Base-by-base conservation (phyloP, 2,329 filamentous ascomycete genomes). In the Ilyonectria sp. region DNA sequence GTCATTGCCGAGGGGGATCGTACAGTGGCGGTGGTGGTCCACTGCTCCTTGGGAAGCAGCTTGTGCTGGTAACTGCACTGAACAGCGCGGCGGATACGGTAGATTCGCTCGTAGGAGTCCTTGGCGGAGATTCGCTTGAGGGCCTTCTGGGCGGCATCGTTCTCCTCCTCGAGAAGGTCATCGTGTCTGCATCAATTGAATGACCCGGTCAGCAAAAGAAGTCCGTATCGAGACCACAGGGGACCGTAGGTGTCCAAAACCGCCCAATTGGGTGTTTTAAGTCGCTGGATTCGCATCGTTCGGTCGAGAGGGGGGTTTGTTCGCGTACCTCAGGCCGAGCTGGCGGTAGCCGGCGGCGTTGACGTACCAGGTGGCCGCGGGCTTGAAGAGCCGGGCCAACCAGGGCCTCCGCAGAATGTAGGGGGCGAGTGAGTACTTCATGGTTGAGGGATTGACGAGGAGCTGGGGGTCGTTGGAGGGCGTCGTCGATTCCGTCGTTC, bases 71-170 rank as follows among this genome's bases (percentile, higher is more conserved):
- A 82, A 77, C 86, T 89, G 82, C 85, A 86, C 86, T 99, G 96
- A 85, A 97, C 91, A 78, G 96, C 95, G 85, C 96, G 92, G 86
- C 96, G 94, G 84, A 99, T 90, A 80, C 96, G 95, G 92, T 94
- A 99, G 82, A 98, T 91, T 82, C 96, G 95, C 87, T 99, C 96
- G 86, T 98, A 98, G 78, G 92, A 89, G 82, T 96, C 94, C 87
- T 97, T 94, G 78, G 94, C 89, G 65, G 93, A 90, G 70, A 99
- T 93, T 82, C 96, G 94, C 89, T 93, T 93, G 79, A 99, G 89
- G 71, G 96, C 96, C 76, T 92, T 89, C 83, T 96, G 92, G 78
- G 97, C 94, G 65, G 87, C 85, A 78, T 96, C 93, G 87, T 89
- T 92, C 86, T 99, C 96, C 85, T 99, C 96, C 81, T 93, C 90